Conservation (phyloP, 2,329 filamentous ascomycete species). For the Fusarium tjaetaba region DNA sequence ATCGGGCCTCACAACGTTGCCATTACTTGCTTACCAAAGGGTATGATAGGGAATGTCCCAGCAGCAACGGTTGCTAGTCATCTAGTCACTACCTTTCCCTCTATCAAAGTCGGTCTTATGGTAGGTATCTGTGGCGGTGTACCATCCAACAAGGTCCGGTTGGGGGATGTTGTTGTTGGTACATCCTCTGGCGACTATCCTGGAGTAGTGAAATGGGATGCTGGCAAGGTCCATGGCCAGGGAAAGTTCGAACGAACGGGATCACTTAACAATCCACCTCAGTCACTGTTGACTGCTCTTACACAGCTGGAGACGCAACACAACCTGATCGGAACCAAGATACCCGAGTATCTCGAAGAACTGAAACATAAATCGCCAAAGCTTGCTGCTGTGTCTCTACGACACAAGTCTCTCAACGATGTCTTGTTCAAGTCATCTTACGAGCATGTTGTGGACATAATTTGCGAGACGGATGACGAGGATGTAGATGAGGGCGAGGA, state of each 20-base stretch:
- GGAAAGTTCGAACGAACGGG: neutral
- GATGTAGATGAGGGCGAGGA: neutral
- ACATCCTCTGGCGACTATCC: neutral
- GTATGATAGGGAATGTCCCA: neutral
- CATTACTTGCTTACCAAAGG: neutral
- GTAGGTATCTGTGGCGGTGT: neutral
- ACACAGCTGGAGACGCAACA: neutral
- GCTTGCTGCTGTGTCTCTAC: neutral
- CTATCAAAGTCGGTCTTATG: neutral
- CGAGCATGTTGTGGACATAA: neutral
- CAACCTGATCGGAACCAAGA: accelerated
- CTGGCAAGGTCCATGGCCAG: neutral
- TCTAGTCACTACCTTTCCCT: neutral
- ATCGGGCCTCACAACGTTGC: neutral
- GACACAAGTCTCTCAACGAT: neutral
- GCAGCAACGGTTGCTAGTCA: neutral
- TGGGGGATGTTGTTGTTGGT: neutral
- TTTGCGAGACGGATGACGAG: neutral
- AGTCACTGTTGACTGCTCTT: neutral
- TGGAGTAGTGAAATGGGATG: neutral
- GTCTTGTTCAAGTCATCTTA: accelerated
- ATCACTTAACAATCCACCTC: neutral
- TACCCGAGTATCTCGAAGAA: neutral
- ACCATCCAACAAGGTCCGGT: neutral
- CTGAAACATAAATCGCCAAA: neutral